These are phyloP conservation scores for Spergularia bocconei DNA, from an alignment of 148 eudicot genomes.

Conservation along the genomic window DNA sequence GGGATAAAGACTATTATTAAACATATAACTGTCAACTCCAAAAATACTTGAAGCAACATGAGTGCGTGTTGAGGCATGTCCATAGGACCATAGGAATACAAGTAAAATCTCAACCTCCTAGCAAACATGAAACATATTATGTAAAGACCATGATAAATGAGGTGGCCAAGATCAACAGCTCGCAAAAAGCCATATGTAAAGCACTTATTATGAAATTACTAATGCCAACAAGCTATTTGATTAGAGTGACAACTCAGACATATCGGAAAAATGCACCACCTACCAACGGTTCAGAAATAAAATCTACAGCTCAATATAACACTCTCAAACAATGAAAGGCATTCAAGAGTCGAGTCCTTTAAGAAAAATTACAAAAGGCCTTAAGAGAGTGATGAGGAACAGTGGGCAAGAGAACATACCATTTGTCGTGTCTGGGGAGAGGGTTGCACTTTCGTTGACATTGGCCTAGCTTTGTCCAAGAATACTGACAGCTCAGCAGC, in stretches of 20 bases:
- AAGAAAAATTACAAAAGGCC: not conserved
- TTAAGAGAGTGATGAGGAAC: not conserved
- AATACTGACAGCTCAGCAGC: constrained; percentile 40
- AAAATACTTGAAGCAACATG: not conserved
- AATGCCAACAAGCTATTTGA: not conserved
- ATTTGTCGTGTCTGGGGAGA: constrained; percentile 59
- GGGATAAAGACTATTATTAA: not conserved
- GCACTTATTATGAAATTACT: not conserved
- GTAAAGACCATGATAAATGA: not conserved
- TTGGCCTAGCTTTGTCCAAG: constrained; percentile 38
- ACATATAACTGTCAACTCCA: not conserved
- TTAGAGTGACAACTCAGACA: not conserved
- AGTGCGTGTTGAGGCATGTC: not conserved
- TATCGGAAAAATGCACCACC: not conserved
- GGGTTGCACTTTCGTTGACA: constrained; percentile 54
- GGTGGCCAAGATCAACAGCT: not conserved
- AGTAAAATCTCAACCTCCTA: not conserved
- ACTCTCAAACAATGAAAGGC: not conserved
- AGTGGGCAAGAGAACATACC: constrained; percentile 32
- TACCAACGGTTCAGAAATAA: not conserved
- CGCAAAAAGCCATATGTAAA: not conserved
- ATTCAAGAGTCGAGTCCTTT: not conserved
- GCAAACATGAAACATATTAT: not conserved
- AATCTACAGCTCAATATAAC: not conserved
- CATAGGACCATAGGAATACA: no score